Conservation (phyloP, 768 basidiomycete species). For the Lactarius quietus region DNA sequence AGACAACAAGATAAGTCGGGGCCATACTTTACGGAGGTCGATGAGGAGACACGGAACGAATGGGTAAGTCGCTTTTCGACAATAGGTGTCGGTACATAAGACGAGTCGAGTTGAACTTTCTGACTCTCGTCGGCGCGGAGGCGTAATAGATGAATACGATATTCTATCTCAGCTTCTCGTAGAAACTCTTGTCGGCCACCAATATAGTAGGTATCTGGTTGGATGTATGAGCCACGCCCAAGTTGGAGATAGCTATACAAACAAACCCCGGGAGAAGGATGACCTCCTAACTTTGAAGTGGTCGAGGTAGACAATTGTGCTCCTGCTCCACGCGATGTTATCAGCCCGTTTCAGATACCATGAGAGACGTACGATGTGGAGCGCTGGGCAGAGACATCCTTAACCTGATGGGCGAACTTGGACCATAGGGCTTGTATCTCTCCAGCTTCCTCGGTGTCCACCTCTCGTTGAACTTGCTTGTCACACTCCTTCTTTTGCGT, state of each 20-base stretch:
- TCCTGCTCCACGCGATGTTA: background rate
- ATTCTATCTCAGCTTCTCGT: background rate
- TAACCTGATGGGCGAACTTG: background rate
- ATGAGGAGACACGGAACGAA: background rate
- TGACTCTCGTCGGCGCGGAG: conserved; percentile 11
- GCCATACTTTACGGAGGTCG: background rate
- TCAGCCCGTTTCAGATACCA: background rate
- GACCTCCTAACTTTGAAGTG: background rate
- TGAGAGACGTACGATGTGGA: background rate
- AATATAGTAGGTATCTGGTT: background rate
- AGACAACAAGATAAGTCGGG: no score
- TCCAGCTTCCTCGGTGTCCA: background rate
- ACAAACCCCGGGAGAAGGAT: background rate
- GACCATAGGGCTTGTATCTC: background rate
- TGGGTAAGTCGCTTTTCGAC: background rate
- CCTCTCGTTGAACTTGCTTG: conserved; percentile 4
- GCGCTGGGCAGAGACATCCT: background rate
- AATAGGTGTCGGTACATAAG: conserved; percentile 2
- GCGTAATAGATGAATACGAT: background rate
- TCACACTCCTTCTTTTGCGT: conserved; percentile 7
- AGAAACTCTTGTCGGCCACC: background rate
- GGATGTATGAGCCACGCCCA: background rate
- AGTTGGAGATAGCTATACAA: background rate
- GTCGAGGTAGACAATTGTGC: background rate
- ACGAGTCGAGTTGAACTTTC: conserved; percentile 5